These are phyloP conservation scores for Calonectria fujianensis DNA, from an alignment of 2,329 filamentous ascomycete species.

Conservation along the genomic window DNA sequence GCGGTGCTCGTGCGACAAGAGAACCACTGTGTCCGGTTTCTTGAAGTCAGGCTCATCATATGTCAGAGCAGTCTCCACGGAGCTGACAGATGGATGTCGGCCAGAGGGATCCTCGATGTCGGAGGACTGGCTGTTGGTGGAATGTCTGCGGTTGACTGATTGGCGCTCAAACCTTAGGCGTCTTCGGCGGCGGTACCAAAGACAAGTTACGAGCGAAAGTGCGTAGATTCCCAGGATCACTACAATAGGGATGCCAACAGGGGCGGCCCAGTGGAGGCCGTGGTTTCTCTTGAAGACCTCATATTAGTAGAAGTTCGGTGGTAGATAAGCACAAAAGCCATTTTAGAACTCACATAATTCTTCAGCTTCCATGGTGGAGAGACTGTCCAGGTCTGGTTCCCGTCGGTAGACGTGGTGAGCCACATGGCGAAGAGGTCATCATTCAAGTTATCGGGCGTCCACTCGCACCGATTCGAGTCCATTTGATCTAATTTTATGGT, in stretches of 20 bases:
- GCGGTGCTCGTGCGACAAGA: conserved; percentile 27
- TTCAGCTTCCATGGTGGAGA: conserved; percentile 59
- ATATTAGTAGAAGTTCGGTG: background rate
- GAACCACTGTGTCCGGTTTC: conserved; percentile 40
- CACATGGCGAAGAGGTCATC: conserved; percentile 57
- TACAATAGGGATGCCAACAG: conserved; percentile 57
- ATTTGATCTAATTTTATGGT: conserved; percentile 49
- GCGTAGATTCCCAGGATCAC: conserved; percentile 57
- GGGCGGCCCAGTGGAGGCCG: conserved; percentile 54
- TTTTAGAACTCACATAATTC: conserved; percentile 46
- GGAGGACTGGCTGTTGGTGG: conserved; percentile 26
- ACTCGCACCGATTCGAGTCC: conserved; percentile 51
- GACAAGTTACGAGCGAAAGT: conserved; percentile 54
- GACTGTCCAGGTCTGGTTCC: conserved; percentile 55
- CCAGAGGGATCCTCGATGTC: conserved; percentile 41
- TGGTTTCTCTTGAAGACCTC: conserved; percentile 45
- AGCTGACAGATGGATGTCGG: conserved; percentile 51
- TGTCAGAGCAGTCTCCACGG: conserved; percentile 49
- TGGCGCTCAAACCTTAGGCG: conserved; percentile 48
- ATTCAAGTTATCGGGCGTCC: conserved; percentile 55
- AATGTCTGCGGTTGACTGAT: background rate
- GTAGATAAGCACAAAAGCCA: background rate
- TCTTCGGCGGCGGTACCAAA: conserved; percentile 55
- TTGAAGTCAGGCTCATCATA: conserved; percentile 45
- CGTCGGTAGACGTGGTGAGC: conserved; percentile 51